A percentile compares a stretch with the other conserved stretches of the same genome.
phyloP scores from a whole-genome alignment of 345 rosid species.

The Pseudoturritis turrita region DNA sequence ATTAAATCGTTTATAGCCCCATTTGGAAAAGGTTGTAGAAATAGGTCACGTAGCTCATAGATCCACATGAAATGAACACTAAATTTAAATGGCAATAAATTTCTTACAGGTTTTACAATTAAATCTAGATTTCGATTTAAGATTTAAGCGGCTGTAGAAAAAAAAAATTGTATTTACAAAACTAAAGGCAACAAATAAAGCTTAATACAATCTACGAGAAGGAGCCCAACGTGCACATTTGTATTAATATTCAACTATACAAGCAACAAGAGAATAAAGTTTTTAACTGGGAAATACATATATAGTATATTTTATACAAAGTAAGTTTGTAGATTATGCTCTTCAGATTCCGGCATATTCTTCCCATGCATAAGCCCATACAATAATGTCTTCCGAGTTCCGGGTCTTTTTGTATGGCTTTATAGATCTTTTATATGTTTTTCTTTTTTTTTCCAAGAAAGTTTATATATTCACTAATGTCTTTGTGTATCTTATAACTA shows the following conservation, averaged over 20 bases:
- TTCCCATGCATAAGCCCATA: slow-evolving; percentile 1
- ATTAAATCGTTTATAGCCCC: not conserved
- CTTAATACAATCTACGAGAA: not conserved
- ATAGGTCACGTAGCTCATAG: not conserved
- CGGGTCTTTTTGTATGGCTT: slow-evolving; percentile 10
- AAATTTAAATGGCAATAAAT: too few species aligned
- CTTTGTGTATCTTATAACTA: not conserved
- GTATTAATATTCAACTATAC: slow-evolving; percentile 1
- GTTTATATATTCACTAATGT: not conserved
- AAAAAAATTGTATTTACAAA: not conserved
- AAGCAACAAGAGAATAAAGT: slow-evolving; percentile 1
- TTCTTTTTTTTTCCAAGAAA: not conserved
- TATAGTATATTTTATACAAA: not conserved
- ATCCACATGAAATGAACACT: not conserved
- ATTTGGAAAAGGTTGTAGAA: not conserved
- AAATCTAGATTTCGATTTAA: not conserved
- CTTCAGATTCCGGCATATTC: slow-evolving; percentile 27
- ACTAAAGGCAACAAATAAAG: not conserved
- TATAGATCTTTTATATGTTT: not conserved
- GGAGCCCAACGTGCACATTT: slow-evolving; percentile 17
- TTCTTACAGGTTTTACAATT: too few species aligned
- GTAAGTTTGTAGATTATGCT: slow-evolving; percentile 8
- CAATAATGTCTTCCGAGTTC: not conserved
- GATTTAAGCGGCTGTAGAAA: not conserved
- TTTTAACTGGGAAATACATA: not conserved